These are phyloP conservation scores for Physocladia obscura DNA, from an alignment of 192 early-diverging fungal species.

Conservation along the genomic window DNA sequence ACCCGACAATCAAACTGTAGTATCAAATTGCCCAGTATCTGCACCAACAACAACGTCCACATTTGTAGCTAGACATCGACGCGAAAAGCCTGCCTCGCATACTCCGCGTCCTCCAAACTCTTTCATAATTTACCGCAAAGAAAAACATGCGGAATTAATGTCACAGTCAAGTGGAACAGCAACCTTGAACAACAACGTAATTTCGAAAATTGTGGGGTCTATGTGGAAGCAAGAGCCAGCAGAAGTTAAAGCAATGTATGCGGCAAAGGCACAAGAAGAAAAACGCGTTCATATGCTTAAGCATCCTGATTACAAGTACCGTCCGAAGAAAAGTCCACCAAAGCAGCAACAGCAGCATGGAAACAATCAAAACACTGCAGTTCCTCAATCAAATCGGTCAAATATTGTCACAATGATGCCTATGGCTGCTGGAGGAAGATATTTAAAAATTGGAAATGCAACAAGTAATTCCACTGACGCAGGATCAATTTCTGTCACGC, in stretches of 20 bases:
- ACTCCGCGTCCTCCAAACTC: slow-evolving; percentile 46
- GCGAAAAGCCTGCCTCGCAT: slow-evolving; percentile 10
- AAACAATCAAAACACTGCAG: neutral
- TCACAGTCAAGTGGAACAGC: slow-evolving; percentile 39
- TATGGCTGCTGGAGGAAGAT: neutral
- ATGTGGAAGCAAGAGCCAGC: slow-evolving; percentile 57
- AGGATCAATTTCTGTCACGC: neutral
- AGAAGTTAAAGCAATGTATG: slow-evolving; percentile 52
- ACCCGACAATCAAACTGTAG: neutral
- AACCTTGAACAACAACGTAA: slow-evolving; percentile 54
- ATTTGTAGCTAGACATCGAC: neutral
- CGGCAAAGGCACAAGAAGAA: slow-evolving; percentile 51
- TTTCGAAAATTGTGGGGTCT: slow-evolving; percentile 56
- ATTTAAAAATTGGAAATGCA: neutral
- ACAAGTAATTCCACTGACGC: neutral
- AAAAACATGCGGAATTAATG: slow-evolving; percentile 55
- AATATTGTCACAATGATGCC: neutral
- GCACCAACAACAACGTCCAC: slow-evolving; percentile 2
- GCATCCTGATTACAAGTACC: slow-evolving; percentile 64
- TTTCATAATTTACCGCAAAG: slow-evolving; percentile 59
- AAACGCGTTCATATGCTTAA: slow-evolving; percentile 50
- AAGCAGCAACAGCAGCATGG: slow-evolving; percentile 18
- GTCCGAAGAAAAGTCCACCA: slow-evolving; percentile 45
- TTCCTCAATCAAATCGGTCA: neutral
- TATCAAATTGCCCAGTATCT: neutral